Base-by-base conservation (phyloP, 23 red algal species). In the Porphyridium purpureum region DNA sequence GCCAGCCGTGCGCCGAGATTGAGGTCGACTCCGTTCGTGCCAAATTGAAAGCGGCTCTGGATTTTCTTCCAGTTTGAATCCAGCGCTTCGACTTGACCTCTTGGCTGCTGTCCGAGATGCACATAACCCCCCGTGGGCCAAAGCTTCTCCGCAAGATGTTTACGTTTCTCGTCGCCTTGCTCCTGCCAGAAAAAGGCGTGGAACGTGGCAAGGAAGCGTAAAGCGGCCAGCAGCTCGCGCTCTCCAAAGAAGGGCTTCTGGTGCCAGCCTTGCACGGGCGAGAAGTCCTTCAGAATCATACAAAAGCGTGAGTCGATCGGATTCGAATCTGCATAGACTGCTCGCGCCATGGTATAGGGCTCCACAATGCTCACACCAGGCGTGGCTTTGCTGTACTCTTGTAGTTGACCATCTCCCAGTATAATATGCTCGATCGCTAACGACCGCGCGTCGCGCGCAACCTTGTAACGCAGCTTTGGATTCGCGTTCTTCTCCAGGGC, bases 101-200 rank as follows among this genome's bases (percentile, higher is more conserved):
- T 21, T 21, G 23, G 14, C 44, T 15, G 44, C 19, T 22, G 44
- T 3, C 44, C 1, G 44, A 21, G 44, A 22, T 22, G 4, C 19
- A 48, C 44, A 27, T 35, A 65, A 25, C 36, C 35, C 23, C 32
- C 56, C 50, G 69, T 26, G 23, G 65, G 54, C n/a, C 32, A 51
- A 29, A 66, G 66, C 24, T 44, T 55, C 33, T 55, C 51, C 8
- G 46, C 28, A 21, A 62, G 51, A 49, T 80, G 74, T 15, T 55
- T 32, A 31, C 53, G 36, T 2, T 44, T 33, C 26, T 67, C 61
- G 9, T 42, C 36, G 4, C 50, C 52, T 44, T 53, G 47, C 23
- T 47, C 57, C 26, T 67, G 46, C 74, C 74, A 80, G 27, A 80
- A 80, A 42, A 69, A 80, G 2, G 59, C 74, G 25, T 80, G 74